phyloP scores from a whole-genome alignment of 2,329 filamentous ascomycete genomes.

The Neonectria sp. region DNA sequence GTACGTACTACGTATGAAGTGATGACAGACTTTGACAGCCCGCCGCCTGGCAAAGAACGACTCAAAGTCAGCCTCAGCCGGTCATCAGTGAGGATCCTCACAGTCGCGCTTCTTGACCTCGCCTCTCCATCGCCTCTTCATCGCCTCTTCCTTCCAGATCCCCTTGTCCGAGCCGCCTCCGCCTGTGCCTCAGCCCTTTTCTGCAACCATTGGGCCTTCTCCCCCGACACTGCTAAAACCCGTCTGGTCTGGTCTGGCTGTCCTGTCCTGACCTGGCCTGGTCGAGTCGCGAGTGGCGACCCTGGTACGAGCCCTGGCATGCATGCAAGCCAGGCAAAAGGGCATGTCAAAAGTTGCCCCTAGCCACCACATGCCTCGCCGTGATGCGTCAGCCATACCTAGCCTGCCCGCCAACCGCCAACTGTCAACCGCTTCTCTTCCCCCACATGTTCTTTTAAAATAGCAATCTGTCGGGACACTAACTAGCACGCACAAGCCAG shows the following conservation, averaged over 20 bases:
- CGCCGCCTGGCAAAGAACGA: background rate
- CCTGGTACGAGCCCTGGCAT: constrained; percentile 26
- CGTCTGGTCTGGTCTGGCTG: background rate
- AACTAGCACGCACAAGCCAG: constrained; percentile 9
- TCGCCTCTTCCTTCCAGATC: constrained; percentile 8
- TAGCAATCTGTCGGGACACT: constrained; percentile 35
- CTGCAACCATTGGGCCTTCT: constrained; percentile 20
- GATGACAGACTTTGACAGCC: background rate
- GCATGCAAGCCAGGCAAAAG: constrained; percentile 21
- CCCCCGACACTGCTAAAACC: constrained; percentile 15
- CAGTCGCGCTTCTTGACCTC: constrained; percentile 25
- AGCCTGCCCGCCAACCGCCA: background rate
- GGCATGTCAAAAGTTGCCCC: constrained; percentile 11
- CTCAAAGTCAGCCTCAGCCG: constrained; percentile 33
- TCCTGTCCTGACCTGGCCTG: background rate
- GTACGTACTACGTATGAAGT: background rate
- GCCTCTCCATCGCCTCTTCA: constrained; percentile 35
- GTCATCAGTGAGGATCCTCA: background rate
- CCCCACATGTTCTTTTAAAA: constrained; percentile 39
- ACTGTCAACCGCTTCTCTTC: background rate
- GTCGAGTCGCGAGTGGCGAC: constrained; percentile 18
- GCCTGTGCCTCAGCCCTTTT: constrained; percentile 8
- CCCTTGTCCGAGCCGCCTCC: constrained; percentile 20
- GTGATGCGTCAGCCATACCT: constrained; percentile 17
- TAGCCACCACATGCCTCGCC: constrained; percentile 11